Conservation (phyloP, 2,329 filamentous ascomycete species). For the Paradendryphiella salina region DNA sequence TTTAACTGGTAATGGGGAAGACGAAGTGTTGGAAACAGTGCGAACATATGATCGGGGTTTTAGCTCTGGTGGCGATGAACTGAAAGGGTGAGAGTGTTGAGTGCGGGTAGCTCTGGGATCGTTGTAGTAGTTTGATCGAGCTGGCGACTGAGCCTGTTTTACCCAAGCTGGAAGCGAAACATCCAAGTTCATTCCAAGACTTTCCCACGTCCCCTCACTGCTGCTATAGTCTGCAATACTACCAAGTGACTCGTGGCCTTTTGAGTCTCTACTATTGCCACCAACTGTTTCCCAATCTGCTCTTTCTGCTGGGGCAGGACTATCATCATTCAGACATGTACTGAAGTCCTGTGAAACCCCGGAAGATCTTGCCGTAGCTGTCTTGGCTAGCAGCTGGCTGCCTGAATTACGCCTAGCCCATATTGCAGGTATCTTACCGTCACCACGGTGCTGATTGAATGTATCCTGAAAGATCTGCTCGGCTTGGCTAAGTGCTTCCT, state of each 20-base stretch:
- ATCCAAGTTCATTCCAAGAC: slow-evolving; percentile 18
- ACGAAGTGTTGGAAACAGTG: slow-evolving; percentile 12
- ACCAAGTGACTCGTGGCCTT: slow-evolving; percentile 24
- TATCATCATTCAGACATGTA: slow-evolving; percentile 1
- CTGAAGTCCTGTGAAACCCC: slow-evolving; percentile 7
- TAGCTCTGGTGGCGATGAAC: slow-evolving; percentile 35
- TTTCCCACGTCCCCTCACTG: slow-evolving; percentile 29
- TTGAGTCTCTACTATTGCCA: slow-evolving; percentile 20
- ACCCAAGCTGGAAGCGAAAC: slow-evolving; percentile 18
- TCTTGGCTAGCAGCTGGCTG: slow-evolving; percentile 27
- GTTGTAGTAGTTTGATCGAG: slow-evolving; percentile 29
- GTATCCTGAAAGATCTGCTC: slow-evolving; percentile 36
- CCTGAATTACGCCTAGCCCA: slow-evolving; percentile 38
- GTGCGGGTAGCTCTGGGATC: slow-evolving; percentile 30
- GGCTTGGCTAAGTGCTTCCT: slow-evolving; percentile 36
- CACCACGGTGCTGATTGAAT: slow-evolving; percentile 1
- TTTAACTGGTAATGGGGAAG: slow-evolving; percentile 12
- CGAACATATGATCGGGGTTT: slow-evolving; percentile 9
- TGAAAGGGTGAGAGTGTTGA: slow-evolving; percentile 34
- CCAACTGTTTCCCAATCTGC: slow-evolving; percentile 45
- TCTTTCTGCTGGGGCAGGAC: slow-evolving; percentile 21
- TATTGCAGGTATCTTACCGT: slow-evolving; percentile 36
- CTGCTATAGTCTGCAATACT: slow-evolving; percentile 45
- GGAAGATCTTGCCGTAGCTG: slow-evolving; percentile 5
- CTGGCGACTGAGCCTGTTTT: slow-evolving; percentile 14